Percentiles rank a stretch among this genome's conserved stretches.
Conservation (phyloP, 2,329 filamentous ascomycete genomes). For the Tolypocladium cylindrosporum region DNA sequence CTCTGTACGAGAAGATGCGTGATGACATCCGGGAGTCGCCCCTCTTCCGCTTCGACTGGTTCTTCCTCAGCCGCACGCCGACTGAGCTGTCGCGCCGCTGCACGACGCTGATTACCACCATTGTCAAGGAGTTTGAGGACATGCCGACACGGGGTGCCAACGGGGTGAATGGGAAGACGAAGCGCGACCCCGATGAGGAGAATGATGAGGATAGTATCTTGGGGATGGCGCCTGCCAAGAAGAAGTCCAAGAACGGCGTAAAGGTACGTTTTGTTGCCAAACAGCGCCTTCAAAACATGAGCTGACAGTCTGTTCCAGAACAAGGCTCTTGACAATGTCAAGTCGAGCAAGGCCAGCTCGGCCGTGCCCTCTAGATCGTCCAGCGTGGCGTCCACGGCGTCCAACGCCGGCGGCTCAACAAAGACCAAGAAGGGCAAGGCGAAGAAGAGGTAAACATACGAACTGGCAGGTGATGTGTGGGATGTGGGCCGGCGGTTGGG, state of each 20-base stretch:
- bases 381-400: conserved; percentile 71
- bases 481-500: background rate
- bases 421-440: conserved; percentile 31
- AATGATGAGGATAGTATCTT: conserved; percentile 76
- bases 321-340: conserved; percentile 84
- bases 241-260: conserved; percentile 82
- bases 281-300: background rate
- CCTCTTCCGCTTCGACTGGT: conserved; percentile 98
- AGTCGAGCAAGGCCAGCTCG: conserved; percentile 68
- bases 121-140: conserved; percentile 89
- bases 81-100: conserved; percentile 87
- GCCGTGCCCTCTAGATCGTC: conserved; percentile 73
- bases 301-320: conserved; percentile 47
- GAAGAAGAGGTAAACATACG: conserved; percentile 13
- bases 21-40: conserved; percentile 93
- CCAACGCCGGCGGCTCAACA: conserved; percentile 39
- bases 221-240: conserved; percentile 78
- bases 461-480: background rate
- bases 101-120: conserved; percentile 86
- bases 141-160: conserved; percentile 43
- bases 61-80: conserved; percentile 90
- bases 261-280: conserved; percentile 49
- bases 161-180: conserved; percentile 56
- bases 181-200: conserved; percentile 69
- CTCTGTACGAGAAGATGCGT: conserved; percentile 86